Evolutionary conservation across 768 basidiomycete genomes (phyloP), one percentile per base, ranked within the genome.

Genomic region (Xerocomellus chrysenteron): DNA sequence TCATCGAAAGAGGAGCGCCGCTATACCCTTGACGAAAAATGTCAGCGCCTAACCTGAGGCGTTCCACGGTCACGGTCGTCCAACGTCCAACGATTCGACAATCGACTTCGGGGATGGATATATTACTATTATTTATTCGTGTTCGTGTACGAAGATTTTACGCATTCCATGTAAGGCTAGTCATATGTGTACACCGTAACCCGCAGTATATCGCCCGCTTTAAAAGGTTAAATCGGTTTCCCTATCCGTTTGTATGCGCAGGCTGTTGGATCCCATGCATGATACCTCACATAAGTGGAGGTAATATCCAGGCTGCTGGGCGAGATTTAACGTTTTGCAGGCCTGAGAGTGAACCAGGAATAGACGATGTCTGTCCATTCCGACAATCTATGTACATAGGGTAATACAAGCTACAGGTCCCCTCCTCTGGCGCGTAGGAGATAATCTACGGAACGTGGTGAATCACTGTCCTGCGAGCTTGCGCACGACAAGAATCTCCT

Each of bases 401-500:
- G n/a, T 61, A 52, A 48, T 57, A 65, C 59, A 62, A 33, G 33
- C 19, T 50, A 50, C 30, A 51, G 16, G 17, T 19, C n/a, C 19
- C 28, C 24, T 32, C 32, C 13, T 28, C 19, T 11, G 30, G 37
- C 10, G 7, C 32, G 14, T 4, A 36, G 17, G 14, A 45, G 40
- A 17, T 3, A 10, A 24, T 54, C 36, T 10, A 14, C 43, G 30
- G 40, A 44, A 36, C n/a, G 21, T 5, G 28, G 16, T 11, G 50
- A 37, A 35, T 68, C 52, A 73, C 59, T 63, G 59, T 47, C 60
- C 66, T 21, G 85, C 70, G 45, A 81, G 77, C 49, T 78, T 76
- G 37, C 75, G 82, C 32, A 92, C 71, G n/a, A 91, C 81, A 32
- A 85, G 61, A 53, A 81, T 82, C 71, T 94, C 92, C 62, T 92